Evolutionary conservation across 2,329 filamentous ascomycete species (phyloP).

Genomic region (Davidsoniella eucalypti): DNA sequence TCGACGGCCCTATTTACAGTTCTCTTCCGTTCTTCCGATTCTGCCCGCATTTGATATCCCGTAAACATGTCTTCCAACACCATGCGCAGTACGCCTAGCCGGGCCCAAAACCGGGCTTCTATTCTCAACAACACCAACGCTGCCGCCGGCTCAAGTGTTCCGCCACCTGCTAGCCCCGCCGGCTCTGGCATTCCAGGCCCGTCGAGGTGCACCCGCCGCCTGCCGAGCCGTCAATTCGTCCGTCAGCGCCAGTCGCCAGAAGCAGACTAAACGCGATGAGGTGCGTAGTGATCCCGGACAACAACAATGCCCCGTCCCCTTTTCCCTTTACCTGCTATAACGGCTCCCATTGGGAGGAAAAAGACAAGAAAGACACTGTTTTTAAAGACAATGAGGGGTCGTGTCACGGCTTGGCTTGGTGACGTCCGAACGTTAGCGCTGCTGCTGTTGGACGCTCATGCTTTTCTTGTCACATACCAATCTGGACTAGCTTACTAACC

Average conservation of each 20-base stretch:
- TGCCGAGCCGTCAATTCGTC: slow-evolving; percentile 47
- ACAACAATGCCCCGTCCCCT: background rate
- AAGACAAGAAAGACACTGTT: background rate
- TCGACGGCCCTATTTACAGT: too few relatives aligned
- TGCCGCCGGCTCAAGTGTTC: slow-evolving; percentile 20
- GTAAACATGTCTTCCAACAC: slow-evolving; percentile 30
- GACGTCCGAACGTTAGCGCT: background rate
- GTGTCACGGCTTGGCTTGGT: background rate
- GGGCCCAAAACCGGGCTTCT: slow-evolving; percentile 39
- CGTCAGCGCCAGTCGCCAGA: slow-evolving; percentile 84
- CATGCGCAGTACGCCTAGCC: slow-evolving; percentile 53
- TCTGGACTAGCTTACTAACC: slow-evolving; percentile 8
- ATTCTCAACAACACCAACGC: slow-evolving; percentile 21
- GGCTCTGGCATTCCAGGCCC: slow-evolving; percentile 54
- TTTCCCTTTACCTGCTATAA: background rate
- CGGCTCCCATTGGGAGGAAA: background rate
- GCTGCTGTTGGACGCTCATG: background rate
- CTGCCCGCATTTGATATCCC: too few relatives aligned
- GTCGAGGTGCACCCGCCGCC: slow-evolving; percentile 44
- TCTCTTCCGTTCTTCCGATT: too few relatives aligned
- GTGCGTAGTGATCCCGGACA: slow-evolving; percentile 36
- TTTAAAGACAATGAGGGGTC: background rate
- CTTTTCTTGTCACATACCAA: background rate
- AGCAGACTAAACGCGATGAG: slow-evolving; percentile 97
- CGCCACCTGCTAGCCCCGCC: slow-evolving; percentile 39